Base-by-base conservation (phyloP, 2,329 filamentous ascomycete genomes). In the Xylariomycetidae sp. region DNA sequence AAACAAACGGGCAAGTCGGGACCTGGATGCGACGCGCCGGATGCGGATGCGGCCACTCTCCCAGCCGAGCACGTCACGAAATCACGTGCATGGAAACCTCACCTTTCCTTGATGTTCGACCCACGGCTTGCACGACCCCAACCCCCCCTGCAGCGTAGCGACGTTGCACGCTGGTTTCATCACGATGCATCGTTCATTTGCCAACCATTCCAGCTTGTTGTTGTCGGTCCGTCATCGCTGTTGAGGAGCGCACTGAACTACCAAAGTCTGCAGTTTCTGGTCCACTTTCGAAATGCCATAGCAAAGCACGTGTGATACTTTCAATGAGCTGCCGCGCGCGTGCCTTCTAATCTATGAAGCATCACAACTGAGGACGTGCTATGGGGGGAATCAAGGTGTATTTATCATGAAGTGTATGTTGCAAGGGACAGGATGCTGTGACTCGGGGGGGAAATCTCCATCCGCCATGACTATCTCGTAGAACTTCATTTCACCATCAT, bases 371-470 rank as follows among this genome's bases (percentile, higher is more conserved):
- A 8, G 20, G 8, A 23, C n/a, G 20, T 23, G 20, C n/a, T n/a
- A n/a, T 23, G 20, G 20, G 20, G 20, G 24, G n/a, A 14, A 25
- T 46, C 35, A 38, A 43, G 44, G 29, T 48, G 42, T 52, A 48
- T 49, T 52, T 25, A 46, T 45, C 33, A 46, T 52, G 49, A 47
- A 43, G 37, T 47, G 48, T 46, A 42, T 41, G 35, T 35, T 42
- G 40, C 25, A 29, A 38, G 41, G 44, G 42, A 47, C 45, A 50
- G 44, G 37, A 46, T 53, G 48, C 34, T 43, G 46, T 52, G 50
- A 47, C 44, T 46, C 35, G 39, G 30, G 40, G 44, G 42, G 35
- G 35, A 44, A 12, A 34, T 49, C 40, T 48, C 35, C 30, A 44
- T 45, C 44, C 39, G 38, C 41, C 39, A 19, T 39, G 27, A 38